Percentiles rank a stretch among this genome's conserved stretches.
These are phyloP conservation scores for Centrapalus pauciflorus DNA, from an alignment of 129 eudicot species.

Conservation along the genomic window DNA sequence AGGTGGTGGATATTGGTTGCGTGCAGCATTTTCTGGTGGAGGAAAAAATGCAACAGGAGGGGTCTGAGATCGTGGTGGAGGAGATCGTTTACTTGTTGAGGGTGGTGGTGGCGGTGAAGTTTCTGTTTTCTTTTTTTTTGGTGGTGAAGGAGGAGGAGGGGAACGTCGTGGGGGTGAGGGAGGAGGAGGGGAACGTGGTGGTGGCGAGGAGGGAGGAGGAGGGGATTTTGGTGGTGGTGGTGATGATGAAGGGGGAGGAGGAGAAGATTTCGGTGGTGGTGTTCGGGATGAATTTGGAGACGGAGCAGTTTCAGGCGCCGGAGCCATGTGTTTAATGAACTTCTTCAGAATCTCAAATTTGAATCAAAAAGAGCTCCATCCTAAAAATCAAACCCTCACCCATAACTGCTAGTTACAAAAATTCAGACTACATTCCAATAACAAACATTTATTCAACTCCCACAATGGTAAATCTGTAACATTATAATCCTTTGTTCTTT, in stretches of 20 bases:
- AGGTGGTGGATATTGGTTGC: conserved; percentile 22
- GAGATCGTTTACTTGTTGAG: not conserved
- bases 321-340: conserved; percentile 10
- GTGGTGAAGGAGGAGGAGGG: not conserved
- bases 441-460: conserved; percentile 5
- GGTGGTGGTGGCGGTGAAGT: conserved; percentile 1
- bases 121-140: too few species aligned
- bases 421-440: not conserved
- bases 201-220: conserved; percentile 23
- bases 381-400: not conserved
- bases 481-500: not conserved
- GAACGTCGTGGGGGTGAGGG: not conserved
- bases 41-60: not conserved
- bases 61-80: not conserved
- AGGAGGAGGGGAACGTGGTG: not conserved
- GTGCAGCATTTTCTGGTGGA: not conserved
- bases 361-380: not conserved
- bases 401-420: not conserved
- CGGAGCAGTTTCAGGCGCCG: conserved; percentile 10
- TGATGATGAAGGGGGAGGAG: not conserved
- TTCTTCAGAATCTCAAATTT: conserved; percentile 10
- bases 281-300: conserved; percentile 18
- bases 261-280: conserved; percentile 18
- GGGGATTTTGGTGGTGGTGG: not conserved
- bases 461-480: not conserved